Evolutionary conservation across 2,329 filamentous ascomycete species (phyloP), one percentile per base, ranked within the genome.

Genomic region (Fusarium irregulare): DNA sequence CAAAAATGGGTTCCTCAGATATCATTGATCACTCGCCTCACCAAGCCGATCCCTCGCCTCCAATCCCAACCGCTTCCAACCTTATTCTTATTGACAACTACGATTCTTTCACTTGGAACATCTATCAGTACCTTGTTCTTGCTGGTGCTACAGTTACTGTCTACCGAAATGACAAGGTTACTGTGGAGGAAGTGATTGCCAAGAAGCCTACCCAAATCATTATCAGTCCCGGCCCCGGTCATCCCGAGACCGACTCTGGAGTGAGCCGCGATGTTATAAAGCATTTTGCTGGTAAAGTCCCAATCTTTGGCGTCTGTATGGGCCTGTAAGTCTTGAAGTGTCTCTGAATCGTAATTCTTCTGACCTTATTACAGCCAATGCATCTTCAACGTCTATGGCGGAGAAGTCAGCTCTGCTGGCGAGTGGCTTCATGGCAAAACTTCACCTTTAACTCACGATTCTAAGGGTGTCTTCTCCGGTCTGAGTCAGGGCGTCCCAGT

Each of bases 21-120:
- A 83, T 89, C 64, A 81, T 88, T 70, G 95, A 98, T 79, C 91
- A 98, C 81, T 98, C 95, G 64, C 94, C 94, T 76, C 91, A 92
- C 78, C 91, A 97, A 80, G 92, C 93, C 64, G 87, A 91, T 69
- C 91, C 92, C 55, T 90, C 91, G 30, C 84, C 90, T 55, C 89
- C 90, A 37, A 85, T 98, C 56, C 80, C 91, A 25, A 94, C 90
- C 53, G 96, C 96, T 27, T 92, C 92, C 60, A 98, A 98, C 81
- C 87, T 99, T 62, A 88, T 99, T 68, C 87, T 99, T 70, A 98
- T 99, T 76, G 96, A 99, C 85, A 99, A 99, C 82, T 99, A 98
- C 81, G 96, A 99, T 81, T 98, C 96, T 6, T 99, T 99, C 80
- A 98, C 95, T 63, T 99, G 94, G 93, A 99, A 99, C 78, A 93